These are phyloP conservation scores for Apostasia ramifera DNA, from an alignment of 106 monocot genomes.

Conservation along the genomic window DNA sequence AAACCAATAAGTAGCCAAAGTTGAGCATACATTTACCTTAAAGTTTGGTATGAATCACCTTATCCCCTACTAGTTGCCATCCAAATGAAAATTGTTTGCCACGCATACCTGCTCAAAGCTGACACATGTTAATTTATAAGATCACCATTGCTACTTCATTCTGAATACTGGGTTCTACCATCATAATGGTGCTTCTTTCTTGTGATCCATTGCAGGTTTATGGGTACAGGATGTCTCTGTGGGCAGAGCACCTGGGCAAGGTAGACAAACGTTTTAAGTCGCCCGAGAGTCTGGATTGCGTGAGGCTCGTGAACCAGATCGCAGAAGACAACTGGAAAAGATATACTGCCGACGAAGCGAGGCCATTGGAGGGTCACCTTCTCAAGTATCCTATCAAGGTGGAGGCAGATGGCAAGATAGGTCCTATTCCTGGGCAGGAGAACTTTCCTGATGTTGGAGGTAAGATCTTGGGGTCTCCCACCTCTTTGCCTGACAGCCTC, in stretches of 20 bases:
- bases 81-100: too few species aligned
- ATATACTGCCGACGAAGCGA: slow-evolving; percentile 29
- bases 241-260: slow-evolving; percentile 60
- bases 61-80: too few species aligned
- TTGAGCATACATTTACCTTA: too few species aligned
- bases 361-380: slow-evolving; percentile 44
- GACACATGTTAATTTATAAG: too few species aligned
- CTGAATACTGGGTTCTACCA: too few species aligned
- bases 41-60: too few species aligned
- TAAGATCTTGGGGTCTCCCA: slow-evolving; percentile 41
- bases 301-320: slow-evolving; percentile 42
- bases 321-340: slow-evolving; percentile 50
- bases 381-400: slow-evolving; percentile 66
- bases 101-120: too few species aligned
- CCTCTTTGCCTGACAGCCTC: slow-evolving; percentile 56
- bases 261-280: slow-evolving; percentile 32
- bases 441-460: slow-evolving; percentile 74
- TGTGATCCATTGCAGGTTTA: slow-evolving; percentile 27
- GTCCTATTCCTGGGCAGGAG: slow-evolving; percentile 35
- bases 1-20: too few species aligned
- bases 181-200: too few species aligned
- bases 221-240: slow-evolving; percentile 71
- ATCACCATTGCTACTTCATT: too few species aligned
- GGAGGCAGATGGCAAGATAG: slow-evolving; percentile 41
- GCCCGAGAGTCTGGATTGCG: slow-evolving; percentile 40